phyloP scores from a whole-genome alignment of 306 rosid species.

The Luffa acutangula region DNA sequence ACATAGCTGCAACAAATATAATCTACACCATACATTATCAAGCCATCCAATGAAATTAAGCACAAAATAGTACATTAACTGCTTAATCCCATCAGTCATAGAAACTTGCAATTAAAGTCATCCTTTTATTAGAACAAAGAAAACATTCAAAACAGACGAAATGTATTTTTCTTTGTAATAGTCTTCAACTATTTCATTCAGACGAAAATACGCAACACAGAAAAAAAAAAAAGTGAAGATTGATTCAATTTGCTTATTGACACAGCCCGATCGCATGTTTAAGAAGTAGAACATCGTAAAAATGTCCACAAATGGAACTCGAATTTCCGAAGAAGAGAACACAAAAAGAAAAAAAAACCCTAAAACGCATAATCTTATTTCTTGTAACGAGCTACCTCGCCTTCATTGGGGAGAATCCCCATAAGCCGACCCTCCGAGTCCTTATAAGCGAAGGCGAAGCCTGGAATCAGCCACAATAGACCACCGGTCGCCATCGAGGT shows the following conservation, averaged over 20 bases:
- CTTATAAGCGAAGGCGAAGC: constrained; percentile 92
- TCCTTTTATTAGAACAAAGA: neutral
- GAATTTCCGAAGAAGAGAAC: neutral
- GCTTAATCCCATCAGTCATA: neutral
- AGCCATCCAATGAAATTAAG: neutral
- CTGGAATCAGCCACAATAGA: constrained; percentile 75
- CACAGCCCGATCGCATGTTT: neutral
- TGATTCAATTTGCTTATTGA: neutral
- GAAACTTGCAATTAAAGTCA: neutral
- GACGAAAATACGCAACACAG: neutral
- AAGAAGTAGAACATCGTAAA: neutral
- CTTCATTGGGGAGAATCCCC: constrained; percentile 90
- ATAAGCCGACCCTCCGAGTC: constrained; percentile 82
- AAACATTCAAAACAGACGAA: neutral
- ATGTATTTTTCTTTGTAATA: neutral
- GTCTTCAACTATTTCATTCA: neutral
- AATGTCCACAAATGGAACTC: neutral
- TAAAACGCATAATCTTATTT: constrained; percentile 31
- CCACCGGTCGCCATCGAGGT: constrained; percentile 98
- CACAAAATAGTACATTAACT: neutral
- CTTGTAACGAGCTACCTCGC: constrained; percentile 77
- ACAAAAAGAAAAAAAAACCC: constrained; percentile 10
- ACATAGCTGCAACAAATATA: neutral
- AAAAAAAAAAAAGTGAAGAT: neutral
- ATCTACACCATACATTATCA: neutral